Evolutionary conservation across 257 asterid genomes (phyloP).

Genomic region (Solanum corneliomulleri): DNA sequence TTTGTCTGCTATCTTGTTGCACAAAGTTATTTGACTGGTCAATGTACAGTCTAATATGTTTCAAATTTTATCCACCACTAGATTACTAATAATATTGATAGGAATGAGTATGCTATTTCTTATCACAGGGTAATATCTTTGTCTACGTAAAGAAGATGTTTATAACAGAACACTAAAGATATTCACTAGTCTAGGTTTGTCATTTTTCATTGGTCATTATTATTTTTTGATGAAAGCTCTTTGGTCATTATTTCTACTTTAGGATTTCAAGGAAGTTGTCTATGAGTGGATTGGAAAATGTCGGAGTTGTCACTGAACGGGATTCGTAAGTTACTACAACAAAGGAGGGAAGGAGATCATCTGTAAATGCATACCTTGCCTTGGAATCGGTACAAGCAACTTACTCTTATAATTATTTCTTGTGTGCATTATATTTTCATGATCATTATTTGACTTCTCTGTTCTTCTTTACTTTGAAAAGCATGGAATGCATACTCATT

Average conservation of each 20-base stretch:
- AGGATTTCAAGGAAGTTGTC: conserved; percentile 80
- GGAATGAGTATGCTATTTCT: too few species aligned
- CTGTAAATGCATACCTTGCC: conserved; percentile 96
- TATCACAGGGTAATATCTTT: too few species aligned
- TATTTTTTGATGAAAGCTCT: not conserved
- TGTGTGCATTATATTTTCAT: not conserved
- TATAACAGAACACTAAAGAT: too few species aligned
- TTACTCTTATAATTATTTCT: not conserved
- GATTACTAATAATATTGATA: too few species aligned
- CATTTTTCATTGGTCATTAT: too few species aligned
- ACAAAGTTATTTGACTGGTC: too few species aligned
- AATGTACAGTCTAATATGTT: too few species aligned
- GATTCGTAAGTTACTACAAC: conserved; percentile 69
- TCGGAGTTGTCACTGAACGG: conserved; percentile 86
- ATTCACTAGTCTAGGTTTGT: too few species aligned
- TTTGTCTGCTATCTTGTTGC: too few species aligned
- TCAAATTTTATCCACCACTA: too few species aligned
- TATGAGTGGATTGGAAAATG: conserved; percentile 99
- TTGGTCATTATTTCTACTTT: not conserved
- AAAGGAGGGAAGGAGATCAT: conserved; percentile 75
- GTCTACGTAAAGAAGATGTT: too few species aligned
- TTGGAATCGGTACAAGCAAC: conserved; percentile 54
- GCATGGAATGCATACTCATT: not conserved
- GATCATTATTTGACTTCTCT: not conserved
- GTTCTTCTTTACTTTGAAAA: not conserved